These are phyloP conservation scores for Solanum bukasovii DNA, from an alignment of 257 asterid genomes.

Conservation along the genomic window DNA sequence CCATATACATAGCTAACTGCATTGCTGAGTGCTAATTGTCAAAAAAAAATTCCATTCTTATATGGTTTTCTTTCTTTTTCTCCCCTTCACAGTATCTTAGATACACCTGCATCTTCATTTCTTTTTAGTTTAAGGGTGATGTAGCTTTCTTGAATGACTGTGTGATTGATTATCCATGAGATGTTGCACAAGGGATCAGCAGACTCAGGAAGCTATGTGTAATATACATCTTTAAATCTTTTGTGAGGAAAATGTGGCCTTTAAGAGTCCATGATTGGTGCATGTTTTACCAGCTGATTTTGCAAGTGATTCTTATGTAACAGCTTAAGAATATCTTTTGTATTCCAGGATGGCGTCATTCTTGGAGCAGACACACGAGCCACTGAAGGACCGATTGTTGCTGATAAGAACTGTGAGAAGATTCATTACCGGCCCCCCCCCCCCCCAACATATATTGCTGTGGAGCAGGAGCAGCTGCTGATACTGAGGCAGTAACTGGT, in stretches of 20 bases:
- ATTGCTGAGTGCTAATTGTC: background rate
- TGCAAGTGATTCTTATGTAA: background rate
- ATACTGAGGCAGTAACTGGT: slow-evolving; percentile 95
- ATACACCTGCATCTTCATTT: background rate
- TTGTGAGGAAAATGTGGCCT: background rate
- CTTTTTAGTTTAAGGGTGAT: background rate
- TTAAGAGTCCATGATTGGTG: background rate
- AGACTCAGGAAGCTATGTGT: background rate
- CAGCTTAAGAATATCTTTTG: background rate
- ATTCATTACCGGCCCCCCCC: slow-evolving; percentile 75
- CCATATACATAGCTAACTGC: background rate
- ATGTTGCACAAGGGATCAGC: background rate
- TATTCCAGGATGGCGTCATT: slow-evolving; percentile 81
- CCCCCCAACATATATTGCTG: slow-evolving; percentile 61
- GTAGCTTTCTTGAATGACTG: background rate
- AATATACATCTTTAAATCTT: background rate
- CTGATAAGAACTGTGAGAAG: slow-evolving; percentile 95
- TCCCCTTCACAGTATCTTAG: background rate
- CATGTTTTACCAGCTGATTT: background rate
- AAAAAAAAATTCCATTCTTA: background rate
- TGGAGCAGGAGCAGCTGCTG: slow-evolving; percentile 95
- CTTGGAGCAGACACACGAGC: slow-evolving; percentile 99
- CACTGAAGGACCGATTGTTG: slow-evolving; percentile 95
- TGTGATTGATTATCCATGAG: background rate
- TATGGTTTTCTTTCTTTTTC: background rate